Conservation (phyloP, 495 filamentous ascomycete genomes). For the Lophiotrema nucula region DNA sequence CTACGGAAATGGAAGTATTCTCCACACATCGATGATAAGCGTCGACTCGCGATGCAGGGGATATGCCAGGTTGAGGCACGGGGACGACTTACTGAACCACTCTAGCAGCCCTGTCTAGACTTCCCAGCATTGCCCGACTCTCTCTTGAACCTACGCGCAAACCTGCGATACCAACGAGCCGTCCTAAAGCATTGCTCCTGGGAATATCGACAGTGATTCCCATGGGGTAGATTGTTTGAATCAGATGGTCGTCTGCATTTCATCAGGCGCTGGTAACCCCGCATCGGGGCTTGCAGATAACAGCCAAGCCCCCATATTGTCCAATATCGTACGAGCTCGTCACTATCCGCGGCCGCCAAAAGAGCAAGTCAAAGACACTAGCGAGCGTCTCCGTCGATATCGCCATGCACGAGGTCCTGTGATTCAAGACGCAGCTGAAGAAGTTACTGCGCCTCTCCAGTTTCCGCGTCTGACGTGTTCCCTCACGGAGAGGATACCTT, state of each 20-base stretch:
- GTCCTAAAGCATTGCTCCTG: background rate
- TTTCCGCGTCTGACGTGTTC: background rate
- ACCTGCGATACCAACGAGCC: too few species aligned
- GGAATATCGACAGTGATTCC: background rate
- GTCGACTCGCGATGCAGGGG: too few species aligned
- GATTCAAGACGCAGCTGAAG: background rate
- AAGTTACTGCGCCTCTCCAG: background rate
- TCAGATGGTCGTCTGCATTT: background rate
- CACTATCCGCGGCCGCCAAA: background rate
- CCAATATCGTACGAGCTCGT: background rate
- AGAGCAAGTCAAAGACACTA: background rate
- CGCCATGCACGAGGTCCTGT: background rate
- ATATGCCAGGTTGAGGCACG: too few species aligned
- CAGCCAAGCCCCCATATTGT: slow-evolving; percentile 5
- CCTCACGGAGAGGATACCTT: background rate
- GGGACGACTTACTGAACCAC: background rate
- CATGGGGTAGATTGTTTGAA: background rate
- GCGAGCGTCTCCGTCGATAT: background rate
- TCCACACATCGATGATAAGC: too few species aligned
- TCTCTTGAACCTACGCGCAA: background rate
- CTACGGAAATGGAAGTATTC: too few species aligned
- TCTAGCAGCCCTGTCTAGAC: background rate
- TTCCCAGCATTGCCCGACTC: background rate
- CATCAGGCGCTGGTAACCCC: background rate
- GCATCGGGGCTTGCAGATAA: slow-evolving; percentile 4